Conservation (phyloP, 805 yeast species). For the Candida hispaniensis region DNA sequence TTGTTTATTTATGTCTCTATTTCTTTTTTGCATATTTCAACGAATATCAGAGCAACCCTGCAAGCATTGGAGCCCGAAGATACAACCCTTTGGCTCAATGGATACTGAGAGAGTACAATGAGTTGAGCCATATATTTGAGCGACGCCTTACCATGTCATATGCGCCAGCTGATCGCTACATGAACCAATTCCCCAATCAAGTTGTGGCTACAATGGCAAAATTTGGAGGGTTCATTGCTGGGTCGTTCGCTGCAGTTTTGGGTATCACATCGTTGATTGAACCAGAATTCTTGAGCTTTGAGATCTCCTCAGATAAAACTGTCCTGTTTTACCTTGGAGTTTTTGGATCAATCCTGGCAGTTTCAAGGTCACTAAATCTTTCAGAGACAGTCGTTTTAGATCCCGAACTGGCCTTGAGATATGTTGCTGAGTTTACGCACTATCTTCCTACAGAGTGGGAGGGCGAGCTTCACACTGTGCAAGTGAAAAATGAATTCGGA, state of each 20-base stretch:
- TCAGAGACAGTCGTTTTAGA: slow-evolving; percentile 68
- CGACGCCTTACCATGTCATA: slow-evolving; percentile 67
- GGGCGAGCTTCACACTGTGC: slow-evolving; percentile 70
- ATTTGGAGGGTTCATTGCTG: slow-evolving; percentile 64
- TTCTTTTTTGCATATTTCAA: slow-evolving; percentile 87
- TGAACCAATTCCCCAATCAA: slow-evolving; percentile 87
- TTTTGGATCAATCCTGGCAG: slow-evolving; percentile 80
- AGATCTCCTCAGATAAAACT: slow-evolving; percentile 68
- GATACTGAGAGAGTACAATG: slow-evolving; percentile 91
- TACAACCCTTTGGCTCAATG: slow-evolving; percentile 92
- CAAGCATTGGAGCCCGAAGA: slow-evolving; percentile 69
- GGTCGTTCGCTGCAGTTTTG: slow-evolving; percentile 81
- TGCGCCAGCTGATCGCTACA: slow-evolving; percentile 69
- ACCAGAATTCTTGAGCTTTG: slow-evolving; percentile 88
- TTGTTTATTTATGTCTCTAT: slow-evolving; percentile 66
- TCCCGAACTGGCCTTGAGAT: slow-evolving; percentile 76
- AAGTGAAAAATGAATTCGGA: slow-evolving; percentile 75
- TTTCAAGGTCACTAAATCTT: slow-evolving; percentile 60
- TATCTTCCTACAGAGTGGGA: slow-evolving; percentile 84
- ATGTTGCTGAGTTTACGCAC: slow-evolving; percentile 81
- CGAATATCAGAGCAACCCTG: slow-evolving; percentile 83
- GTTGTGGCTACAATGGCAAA: slow-evolving; percentile 43
- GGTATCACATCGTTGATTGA: slow-evolving; percentile 70
- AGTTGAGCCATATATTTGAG: slow-evolving; percentile 77
- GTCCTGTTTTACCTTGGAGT: slow-evolving; percentile 80